Evolutionary conservation across 371 early-diverging fungal genomes (phyloP), one percentile per base, ranked within the genome.

Genomic region (Encephalitozoon cuniculi): DNA sequence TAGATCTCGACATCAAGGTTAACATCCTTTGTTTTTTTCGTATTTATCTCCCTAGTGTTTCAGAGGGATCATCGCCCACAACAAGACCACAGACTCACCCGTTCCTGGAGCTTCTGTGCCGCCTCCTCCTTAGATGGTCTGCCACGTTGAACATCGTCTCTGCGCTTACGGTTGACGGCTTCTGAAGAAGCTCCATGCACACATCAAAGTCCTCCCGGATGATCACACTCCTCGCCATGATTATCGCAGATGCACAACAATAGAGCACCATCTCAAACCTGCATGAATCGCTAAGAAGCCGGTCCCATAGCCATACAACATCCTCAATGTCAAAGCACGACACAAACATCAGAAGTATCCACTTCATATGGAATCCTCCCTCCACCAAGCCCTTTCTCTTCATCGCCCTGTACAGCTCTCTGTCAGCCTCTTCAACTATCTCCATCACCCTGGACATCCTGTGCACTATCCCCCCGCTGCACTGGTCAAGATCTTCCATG

Each of bases 281-380:
- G 21, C 54, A 68, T n/a, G 52, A 12, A 76, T 83, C 83, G 5
- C 74, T n/a, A 18, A 86, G 78, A 21, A 84, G 54, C 63, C 74
- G 67, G 68, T 86, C 86, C 86, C 86, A 86, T 23, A 86, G 64
- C 63, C 64, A 64, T 11, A 83, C 32, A 23, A 78, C 70, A 11
- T 83, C 76, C 6, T 77, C 67, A 15, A 82, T 59, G 15, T 53
- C 21, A 70, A 80, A 84, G 66, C 82, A 84, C 1, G 71, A 55
- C 26, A 76, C 49, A 54, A 86, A 82, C 18, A 84, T 52, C 9
- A 83, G 53, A 0, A 81, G 25, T 59, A 86, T 74, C 86, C 86
- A 86, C 37, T 70, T 76, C 12, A 84, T 51, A 64, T 73, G 79
- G 53, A 86, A 81, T 28, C 34, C 15, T 18, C 30, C 71, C 0